Percentiles rank a stretch among this genome's conserved stretches.
Conservation (phyloP, 1,284 basidiomycete species). For the Ceratobasidium sp. region DNA sequence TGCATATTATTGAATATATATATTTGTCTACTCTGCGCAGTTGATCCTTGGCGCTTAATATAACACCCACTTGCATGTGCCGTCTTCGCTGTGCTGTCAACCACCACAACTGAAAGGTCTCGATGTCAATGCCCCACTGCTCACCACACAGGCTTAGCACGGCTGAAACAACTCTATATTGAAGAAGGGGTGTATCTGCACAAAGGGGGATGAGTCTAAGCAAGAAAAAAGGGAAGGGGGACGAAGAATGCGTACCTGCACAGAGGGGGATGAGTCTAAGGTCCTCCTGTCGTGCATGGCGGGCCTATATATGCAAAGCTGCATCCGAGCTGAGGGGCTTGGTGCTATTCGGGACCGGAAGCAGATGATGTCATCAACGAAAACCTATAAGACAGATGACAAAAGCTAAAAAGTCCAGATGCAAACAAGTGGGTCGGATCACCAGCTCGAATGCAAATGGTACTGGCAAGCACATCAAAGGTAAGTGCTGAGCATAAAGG, state of each 20-base stretch:
- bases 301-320: too few species aligned
- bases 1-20: neutral
- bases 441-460: neutral
- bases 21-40: neutral
- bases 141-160: neutral
- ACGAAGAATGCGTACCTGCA: too few species aligned
- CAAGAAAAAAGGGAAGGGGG: too few species aligned
- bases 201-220: neutral
- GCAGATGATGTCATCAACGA: too few species aligned
- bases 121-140: neutral
- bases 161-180: neutral
- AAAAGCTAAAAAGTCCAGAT: too few species aligned
- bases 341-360: too few species aligned
- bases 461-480: slow-evolving; percentile 10
- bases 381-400: too few species aligned
- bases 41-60: neutral
- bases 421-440: too few species aligned
- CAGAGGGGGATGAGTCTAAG: too few species aligned
- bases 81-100: slow-evolving; percentile 21
- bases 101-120: slow-evolving; percentile 3
- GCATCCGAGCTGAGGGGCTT: too few species aligned
- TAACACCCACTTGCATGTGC: neutral
- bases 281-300: slow-evolving; percentile 11
- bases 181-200: neutral
- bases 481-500: slow-evolving; percentile 67